These are phyloP conservation scores for Sclerotinia spermophila DNA, from an alignment of 2,329 filamentous ascomycete species.

Conservation along the genomic window DNA sequence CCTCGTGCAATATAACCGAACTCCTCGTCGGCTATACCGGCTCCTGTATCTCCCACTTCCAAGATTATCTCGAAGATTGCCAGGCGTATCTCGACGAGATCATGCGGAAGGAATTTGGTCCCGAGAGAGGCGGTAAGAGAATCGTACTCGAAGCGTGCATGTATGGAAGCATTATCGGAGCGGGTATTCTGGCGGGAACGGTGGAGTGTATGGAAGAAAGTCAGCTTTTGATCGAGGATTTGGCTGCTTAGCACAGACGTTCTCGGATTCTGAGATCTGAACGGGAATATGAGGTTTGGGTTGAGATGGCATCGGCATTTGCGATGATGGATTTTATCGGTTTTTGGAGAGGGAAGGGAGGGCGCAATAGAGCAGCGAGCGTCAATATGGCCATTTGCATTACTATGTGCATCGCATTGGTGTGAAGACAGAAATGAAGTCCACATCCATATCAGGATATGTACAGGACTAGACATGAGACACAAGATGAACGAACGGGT, in stretches of 20 bases:
- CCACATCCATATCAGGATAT: neutral
- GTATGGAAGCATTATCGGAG: conserved; percentile 59
- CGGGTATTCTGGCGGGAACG: conserved; percentile 53
- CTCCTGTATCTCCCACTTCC: conserved; percentile 76
- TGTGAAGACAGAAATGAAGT: neutral
- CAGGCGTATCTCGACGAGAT: conserved; percentile 63
- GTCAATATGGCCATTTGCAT: neutral
- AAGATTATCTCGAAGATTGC: conserved; percentile 67
- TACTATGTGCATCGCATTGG: too few relatives aligned
- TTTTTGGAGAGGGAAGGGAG: too few relatives aligned
- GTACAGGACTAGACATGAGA: neutral
- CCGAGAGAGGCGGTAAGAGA: conserved; percentile 36
- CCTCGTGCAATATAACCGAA: conserved; percentile 43
- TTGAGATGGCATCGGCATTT: neutral
- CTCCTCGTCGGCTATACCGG: conserved; percentile 77
- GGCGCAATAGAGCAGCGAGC: neutral
- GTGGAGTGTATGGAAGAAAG: conserved; percentile 17
- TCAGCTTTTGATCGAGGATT: neutral
- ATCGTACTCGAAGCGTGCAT: conserved; percentile 55
- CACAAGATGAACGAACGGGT: neutral
- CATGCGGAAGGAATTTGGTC: conserved; percentile 42
- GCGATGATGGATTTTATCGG: neutral
- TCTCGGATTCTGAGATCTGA: neutral
- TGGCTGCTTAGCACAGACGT: neutral
- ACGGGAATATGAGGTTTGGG: neutral